Evolutionary conservation across 352 stramenopile genomes (phyloP), one percentile per base, ranked within the genome.

Genomic region (Blastocystis sp.): DNA sequence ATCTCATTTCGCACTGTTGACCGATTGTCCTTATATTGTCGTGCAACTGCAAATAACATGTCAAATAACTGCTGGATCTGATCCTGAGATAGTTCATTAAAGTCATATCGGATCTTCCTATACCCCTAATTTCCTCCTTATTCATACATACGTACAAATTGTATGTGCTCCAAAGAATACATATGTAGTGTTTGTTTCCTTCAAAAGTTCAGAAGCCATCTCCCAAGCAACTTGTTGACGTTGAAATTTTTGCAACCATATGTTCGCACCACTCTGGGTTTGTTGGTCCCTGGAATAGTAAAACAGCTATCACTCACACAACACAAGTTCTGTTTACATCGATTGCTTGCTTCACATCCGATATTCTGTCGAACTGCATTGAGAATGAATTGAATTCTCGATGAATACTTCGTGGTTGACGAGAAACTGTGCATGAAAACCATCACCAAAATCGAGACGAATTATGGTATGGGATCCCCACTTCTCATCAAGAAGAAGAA

Each of bases 81-180:
- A 21, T 49, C 29, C 4, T 4, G n/a, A 24, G 63, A 54, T 7
- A 75, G 37, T 42, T 75, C 63, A 46, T 75, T 75, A 6, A 75
- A 42, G 39, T 75, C 63, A 54, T 75, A 75, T 19, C 63, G 63
- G 39, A 75, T 75, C 37, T 75, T 75, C 37, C 63, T 75, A 75
- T 9, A 16, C 29, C 1, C 29, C 9, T 27, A 35, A 4, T 32
- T 0, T 52, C 11, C 29, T 21, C 59, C 19, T 12, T 43, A 54
- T 6, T 32, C 32, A 43, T 46, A 9, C 24, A 19, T 54, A 75
- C 63, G 49, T 75, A 32, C 63, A 75, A 19, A 75, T 39, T n/a
- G 63, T 75, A 32, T 75, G 63, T 46, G 63, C 63, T 37, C 63
- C 63, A 42, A 75, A 75, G 29, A 75, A 75, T 14, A 75, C 63